Percentiles rank a stretch among this genome's conserved stretches.
phyloP scores from a whole-genome alignment of 2,329 filamentous ascomycete genomes.

The Trichophyton verrucosum region DNA sequence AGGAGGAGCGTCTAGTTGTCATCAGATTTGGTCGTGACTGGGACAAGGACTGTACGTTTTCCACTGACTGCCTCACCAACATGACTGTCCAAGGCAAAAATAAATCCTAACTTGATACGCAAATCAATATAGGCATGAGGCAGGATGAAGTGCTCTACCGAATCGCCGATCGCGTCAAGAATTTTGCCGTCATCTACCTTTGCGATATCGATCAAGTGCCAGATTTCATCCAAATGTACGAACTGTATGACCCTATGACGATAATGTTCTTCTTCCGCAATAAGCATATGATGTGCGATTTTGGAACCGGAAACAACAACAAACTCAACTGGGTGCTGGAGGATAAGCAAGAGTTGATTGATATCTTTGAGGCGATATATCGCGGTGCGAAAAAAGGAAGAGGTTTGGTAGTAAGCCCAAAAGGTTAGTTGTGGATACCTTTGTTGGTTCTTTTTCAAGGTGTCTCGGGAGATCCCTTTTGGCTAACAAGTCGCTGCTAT shows the following conservation, averaged over 20 bases:
- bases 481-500: background rate
- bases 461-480: background rate
- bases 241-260: constrained; percentile 80
- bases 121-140: constrained; percentile 43
- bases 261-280: constrained; percentile 98
- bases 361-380: constrained; percentile 97
- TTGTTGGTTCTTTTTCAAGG: background rate
- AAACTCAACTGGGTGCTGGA: constrained; percentile 94
- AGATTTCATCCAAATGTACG: constrained; percentile 94
- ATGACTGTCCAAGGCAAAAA: background rate
- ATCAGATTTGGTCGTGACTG: constrained; percentile 87
- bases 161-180: constrained; percentile 87
- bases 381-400: constrained; percentile 96
- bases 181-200: constrained; percentile 58
- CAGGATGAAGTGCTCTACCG: constrained; percentile 92
- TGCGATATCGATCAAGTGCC: constrained; percentile 80
- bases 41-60: constrained; percentile 53
- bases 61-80: background rate
- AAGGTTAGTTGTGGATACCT: constrained; percentile 43
- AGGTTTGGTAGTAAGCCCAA: constrained; percentile 91
- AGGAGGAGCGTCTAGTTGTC: constrained; percentile 85
- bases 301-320: constrained; percentile 97
- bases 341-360: constrained; percentile 96
- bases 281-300: constrained; percentile 91
- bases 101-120: background rate